Evolutionary conservation across 1,139 yeast genomes (phyloP).

Genomic region (Candida tetrigidarum): DNA sequence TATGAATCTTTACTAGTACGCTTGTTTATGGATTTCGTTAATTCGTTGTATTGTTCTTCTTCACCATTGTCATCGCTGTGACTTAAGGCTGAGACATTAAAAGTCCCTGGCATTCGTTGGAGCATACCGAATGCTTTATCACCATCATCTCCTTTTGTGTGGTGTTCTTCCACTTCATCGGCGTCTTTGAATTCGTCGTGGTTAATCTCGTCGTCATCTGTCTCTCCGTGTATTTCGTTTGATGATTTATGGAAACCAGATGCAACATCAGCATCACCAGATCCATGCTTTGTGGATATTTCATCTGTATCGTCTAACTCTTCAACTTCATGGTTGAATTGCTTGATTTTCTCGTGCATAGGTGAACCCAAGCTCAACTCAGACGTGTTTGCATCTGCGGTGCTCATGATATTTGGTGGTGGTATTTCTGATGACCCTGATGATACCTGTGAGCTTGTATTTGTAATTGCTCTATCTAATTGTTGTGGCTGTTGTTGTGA

Average conservation of each 20-base stretch:
- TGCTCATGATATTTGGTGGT: conserved; percentile 5
- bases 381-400: conserved; percentile 4
- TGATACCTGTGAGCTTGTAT: background rate
- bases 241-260: background rate
- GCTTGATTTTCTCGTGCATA: conserved; percentile 15
- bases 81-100: conserved; percentile 57
- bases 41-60: conserved; percentile 19
- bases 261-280: conserved; percentile 1
- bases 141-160: conserved; percentile 3
- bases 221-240: background rate
- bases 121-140: conserved; percentile 13
- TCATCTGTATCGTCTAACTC: conserved; percentile 3
- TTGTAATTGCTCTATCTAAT: background rate
- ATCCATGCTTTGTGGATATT: conserved; percentile 2
- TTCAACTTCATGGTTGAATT: conserved; percentile 8
- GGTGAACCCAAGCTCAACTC: conserved; percentile 18
- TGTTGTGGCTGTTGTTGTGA: conserved; percentile 4
- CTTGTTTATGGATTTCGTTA: conserved; percentile 13
- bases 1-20: conserved; percentile 12
- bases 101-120: conserved; percentile 67
- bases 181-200: conserved; percentile 5
- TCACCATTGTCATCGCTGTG: conserved; percentile 23
- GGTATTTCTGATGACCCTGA: background rate
- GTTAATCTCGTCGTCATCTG: background rate
- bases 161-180: conserved; percentile 5